Evolutionary conservation across 768 basidiomycete species (phyloP), one percentile per base, ranked within the genome.

Genomic region (Trametes meyenii): DNA sequence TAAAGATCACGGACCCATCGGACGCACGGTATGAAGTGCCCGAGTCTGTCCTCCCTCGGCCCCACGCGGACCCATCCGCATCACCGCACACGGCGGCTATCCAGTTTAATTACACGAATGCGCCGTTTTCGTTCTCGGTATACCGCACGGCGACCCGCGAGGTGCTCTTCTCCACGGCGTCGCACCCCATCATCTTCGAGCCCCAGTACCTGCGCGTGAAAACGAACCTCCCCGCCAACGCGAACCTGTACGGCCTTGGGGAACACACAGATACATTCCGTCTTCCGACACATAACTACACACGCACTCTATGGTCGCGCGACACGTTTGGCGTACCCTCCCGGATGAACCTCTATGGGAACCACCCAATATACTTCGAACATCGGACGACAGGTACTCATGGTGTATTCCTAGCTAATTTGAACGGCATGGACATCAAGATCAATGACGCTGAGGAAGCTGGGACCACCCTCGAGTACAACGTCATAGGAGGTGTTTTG

Each of bases 191-290:
- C 71, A 84, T 94, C 63, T 92, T 88, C 67, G 88, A 90, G 65
- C 82, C 87, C 1, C 90, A 91, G 72, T 92, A 88, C 69, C 78
- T 92, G 14, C 86, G 89, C 54, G 75, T 92, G 63, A 86, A 88
- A 70, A 88, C 88, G 17, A 71, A 69, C 46, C 72, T 92, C 0
- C 86, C 88, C 0, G 55, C 71, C 3, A 71, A 81, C 43, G 82
- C 90, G 26, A 90, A 91, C 71, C 81, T 92, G 56, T 91, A 90
- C 69, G 91, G 91, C 2, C 78, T 92, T 11, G 90, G 90, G n/a
- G 88, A 89, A 65, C 86, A 88, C 70, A 84, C 85, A 5, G 81
- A 88, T 60, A 67, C 81, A 0, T 89, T 90, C 80, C 83, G 81
- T 17, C 81, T 90, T 26, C 73, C 77, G 24, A 72, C 72, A 6